phyloP scores from a whole-genome alignment of 192 early-diverging fungal genomes.

The Diversispora epigaea region DNA sequence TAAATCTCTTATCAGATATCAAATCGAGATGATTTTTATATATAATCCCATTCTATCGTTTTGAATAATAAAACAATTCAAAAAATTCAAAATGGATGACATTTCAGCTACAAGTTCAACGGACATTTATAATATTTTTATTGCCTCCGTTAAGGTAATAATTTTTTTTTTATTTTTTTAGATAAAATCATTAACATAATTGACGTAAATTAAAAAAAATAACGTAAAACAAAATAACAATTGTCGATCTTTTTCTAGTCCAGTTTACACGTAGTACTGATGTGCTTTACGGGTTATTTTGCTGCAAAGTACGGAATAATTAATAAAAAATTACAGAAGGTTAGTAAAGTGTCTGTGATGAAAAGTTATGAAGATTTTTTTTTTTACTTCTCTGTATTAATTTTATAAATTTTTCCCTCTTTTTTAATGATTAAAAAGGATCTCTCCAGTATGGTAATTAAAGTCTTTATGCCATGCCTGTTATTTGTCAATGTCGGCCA shows the following conservation, averaged over 20 bases:
- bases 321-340: neutral
- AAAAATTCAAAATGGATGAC: too few species aligned
- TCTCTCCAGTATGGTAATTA: constrained; percentile 20
- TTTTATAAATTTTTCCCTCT: neutral
- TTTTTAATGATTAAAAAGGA: constrained; percentile 4
- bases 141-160: too few species aligned
- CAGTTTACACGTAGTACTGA: constrained; percentile 2
- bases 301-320: constrained; percentile 20
- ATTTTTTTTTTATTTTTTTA: too few species aligned
- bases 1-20: too few species aligned
- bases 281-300: constrained; percentile 15
- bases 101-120: too few species aligned
- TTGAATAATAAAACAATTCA: too few species aligned
- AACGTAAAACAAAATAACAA: too few species aligned
- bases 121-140: too few species aligned
- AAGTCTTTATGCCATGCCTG: constrained; percentile 31
- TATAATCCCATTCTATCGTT: too few species aligned
- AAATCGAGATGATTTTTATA: too few species aligned
- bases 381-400: neutral
- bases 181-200: too few species aligned
- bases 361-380: neutral
- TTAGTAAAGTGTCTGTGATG: neutral
- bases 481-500: constrained; percentile 25
- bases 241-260: neutral
- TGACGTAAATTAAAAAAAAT: too few species aligned